Base-by-base conservation (phyloP, 345 rosid genomes). In the Arabidopsis arenosa region DNA sequence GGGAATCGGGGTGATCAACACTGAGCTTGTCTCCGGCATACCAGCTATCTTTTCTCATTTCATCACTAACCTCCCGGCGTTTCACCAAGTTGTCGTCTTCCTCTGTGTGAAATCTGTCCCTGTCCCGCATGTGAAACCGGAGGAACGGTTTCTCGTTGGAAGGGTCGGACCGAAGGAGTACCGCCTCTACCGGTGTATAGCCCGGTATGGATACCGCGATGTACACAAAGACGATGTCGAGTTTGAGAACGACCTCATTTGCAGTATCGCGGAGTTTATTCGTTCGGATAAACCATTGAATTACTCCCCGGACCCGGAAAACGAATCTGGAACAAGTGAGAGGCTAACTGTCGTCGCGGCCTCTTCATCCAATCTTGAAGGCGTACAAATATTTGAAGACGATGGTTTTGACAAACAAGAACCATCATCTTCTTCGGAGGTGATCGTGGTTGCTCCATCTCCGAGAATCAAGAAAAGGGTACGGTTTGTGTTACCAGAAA, bases 1-100 rank as follows among this genome's bases (percentile, higher is more conserved):
- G 5, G 99, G 99, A 4, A 89, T 95, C 5, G 99, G 99, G 68
- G 86, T 95, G 80, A 85, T 95, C 75, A 87, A 90, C 68, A 95
- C 97, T 3, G 97, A 95, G 79, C 93, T 95, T 14, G 97, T 95
- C 72, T 87, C 97, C 0, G 99, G 99, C 59, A 87, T 95, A 73
- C 99, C 99, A 0, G 97, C 97, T 2, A 89, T 95, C 43, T 95
- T 95, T 84, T 95, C 99, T 75, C 99, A 95, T 84, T 95, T 95
- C 33, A 90, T 95, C 59, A 90, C 99, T 45, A 95, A 95, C 83
- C 97, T 95, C n/a, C 99, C 99, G 0, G 99, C 99, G 13, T 92
- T 95, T 70, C 99, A 95, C 73, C 97, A 95, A 73, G 93, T 95
- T 44, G 82, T 95, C 0, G 92, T 95, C 80, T 95, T 95, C 44